Base-by-base conservation (phyloP, 1,284 basidiomycete genomes). In the Sphagnurus paluster region DNA sequence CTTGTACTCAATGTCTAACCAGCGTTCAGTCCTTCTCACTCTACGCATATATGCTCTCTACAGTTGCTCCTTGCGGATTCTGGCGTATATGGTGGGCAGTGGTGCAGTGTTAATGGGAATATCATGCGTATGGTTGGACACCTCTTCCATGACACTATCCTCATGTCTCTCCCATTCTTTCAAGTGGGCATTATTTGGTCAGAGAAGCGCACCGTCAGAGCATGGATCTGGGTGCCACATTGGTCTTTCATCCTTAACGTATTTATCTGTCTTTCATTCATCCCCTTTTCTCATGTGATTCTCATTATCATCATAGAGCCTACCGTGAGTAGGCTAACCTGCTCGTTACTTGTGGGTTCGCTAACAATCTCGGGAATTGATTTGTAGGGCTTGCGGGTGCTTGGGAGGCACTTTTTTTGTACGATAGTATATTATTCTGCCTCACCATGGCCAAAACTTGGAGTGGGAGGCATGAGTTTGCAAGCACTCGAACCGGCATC, bases 371-470 rank as follows among this genome's bases (percentile, higher is more conserved):
- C n/a, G n/a, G n/a, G n/a, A n/a, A n/a, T n/a, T n/a, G 24, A 9
- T 39, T 4, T 11, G 39, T 19, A 72, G 70, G 59, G 24, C 44
- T 68, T 19, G 70, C 70, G 2, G 57, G 56, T 2, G 62, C 69
- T n/a, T 75, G 72, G 72, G 69, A 71, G 52, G 65, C 69, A 1
- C 57, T 73, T 1, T 68, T 74, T 46, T 49, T 63, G 2, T 75
- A 70, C 37, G 71, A 75, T 46, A 53, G 58, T 1, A 54, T 69
- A 2, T 56, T 75, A 23, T 69, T 72, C 44, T 42, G 39, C n/a
- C 53, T 73, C 16, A 71, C 66, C 1, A 38, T 72, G 28, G 54
- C 54, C 42, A 68, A 69, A 44, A 68, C 67, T 16, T 68, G 63
- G 57, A 60, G 50, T 32, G 54, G 58, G 20, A 36, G 66, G 48